These are phyloP conservation scores for Boletus sensibilis DNA, from an alignment of 768 basidiomycete genomes.

Conservation along the genomic window DNA sequence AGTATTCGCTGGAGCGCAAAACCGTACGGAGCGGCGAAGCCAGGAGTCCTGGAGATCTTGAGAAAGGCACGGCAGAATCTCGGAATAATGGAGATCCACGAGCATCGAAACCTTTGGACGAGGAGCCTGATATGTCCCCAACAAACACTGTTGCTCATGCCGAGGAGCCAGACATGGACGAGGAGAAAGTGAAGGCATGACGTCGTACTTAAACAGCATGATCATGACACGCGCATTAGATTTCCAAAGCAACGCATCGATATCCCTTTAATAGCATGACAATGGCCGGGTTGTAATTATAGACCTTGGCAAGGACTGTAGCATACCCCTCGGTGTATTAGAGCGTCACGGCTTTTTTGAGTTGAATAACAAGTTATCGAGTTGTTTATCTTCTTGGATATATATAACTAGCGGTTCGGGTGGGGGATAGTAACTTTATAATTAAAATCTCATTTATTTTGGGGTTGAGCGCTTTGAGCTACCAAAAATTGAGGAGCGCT, in stretches of 20 bases:
- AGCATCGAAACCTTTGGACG: not conserved
- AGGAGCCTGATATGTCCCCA: not conserved
- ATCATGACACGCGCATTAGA: not conserved
- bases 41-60: constrained; percentile 30
- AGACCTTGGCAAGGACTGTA: not conserved
- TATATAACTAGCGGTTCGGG: not conserved
- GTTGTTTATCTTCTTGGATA: no score
- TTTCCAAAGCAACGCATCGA: not conserved
- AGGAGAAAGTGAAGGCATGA: not conserved
- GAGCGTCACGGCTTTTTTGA: not conserved
- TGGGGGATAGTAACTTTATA: no score
- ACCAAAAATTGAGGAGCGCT: no score
- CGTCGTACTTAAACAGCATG: not conserved
- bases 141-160: not conserved
- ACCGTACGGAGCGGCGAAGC: constrained; percentile 39
- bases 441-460: no score
- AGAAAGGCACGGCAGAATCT: constrained; percentile 18
- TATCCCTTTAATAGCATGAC: not conserved
- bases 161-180: not conserved
- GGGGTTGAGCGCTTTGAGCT: no score
- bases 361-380: no score
- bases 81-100: not conserved
- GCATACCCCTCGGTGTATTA: not conserved
- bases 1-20: constrained; percentile 58
- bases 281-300: not conserved